Evolutionary conservation across 1,139 yeast genomes (phyloP).

Genomic region (Suhomyces terraborum): DNA sequence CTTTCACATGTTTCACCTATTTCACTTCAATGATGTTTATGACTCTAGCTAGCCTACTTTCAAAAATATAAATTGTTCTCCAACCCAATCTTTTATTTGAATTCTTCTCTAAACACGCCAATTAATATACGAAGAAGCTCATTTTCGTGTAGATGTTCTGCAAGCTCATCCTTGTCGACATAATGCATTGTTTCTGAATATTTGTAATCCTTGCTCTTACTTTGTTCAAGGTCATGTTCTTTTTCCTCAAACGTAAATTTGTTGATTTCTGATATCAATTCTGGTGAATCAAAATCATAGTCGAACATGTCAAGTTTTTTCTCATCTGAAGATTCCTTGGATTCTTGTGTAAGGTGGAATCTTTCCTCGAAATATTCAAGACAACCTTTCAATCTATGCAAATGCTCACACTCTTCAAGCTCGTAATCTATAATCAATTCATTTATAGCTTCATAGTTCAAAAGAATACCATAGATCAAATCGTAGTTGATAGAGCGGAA

Average conservation of each 20-base stretch:
- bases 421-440: conserved; percentile 16
- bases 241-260: conserved; percentile 18
- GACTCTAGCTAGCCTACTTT: conserved; percentile 4
- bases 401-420: conserved; percentile 10
- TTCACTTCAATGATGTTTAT: conserved; percentile 2
- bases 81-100: conserved; percentile 2
- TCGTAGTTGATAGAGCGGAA: conserved; percentile 26
- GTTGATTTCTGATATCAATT: conserved; percentile 26
- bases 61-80: neutral
- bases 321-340: conserved; percentile 17
- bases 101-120: conserved; percentile 11
- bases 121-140: conserved; percentile 21
- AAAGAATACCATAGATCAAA: conserved; percentile 34
- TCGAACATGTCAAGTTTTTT: conserved; percentile 24
- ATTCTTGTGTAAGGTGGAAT: conserved; percentile 25
- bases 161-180: conserved; percentile 8
- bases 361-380: conserved; percentile 23
- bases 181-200: conserved; percentile 21
- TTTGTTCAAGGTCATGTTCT: neutral
- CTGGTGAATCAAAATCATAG: conserved; percentile 36
- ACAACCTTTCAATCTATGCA: conserved; percentile 24
- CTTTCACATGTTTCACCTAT: neutral
- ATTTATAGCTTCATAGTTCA: conserved; percentile 29
- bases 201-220: conserved; percentile 10
- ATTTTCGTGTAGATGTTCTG: conserved; percentile 13